A percentile compares a stretch with the other conserved stretches of the same genome.
These are phyloP conservation scores for Apiotrichum sp. DNA, from an alignment of 1,284 basidiomycete species.

Conservation along the genomic window DNA sequence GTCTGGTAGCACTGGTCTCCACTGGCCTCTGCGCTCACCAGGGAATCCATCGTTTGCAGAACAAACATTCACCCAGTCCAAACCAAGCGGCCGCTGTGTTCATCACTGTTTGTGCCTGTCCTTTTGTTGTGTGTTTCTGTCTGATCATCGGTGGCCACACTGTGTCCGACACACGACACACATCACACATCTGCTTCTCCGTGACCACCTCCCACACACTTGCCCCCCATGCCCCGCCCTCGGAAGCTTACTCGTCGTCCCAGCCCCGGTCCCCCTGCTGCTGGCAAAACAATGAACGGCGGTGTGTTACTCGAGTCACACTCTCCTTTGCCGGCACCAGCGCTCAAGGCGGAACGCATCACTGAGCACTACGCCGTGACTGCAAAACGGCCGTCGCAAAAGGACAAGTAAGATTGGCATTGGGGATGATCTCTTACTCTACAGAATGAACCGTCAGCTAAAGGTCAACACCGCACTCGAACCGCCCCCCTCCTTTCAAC, in stretches of 20 bases:
- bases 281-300: conserved; percentile 17
- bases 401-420: conserved; percentile 13
- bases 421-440: background rate
- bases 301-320: conserved; percentile 19
- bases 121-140: too few relatives aligned
- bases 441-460: conserved; percentile 13
- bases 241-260: background rate
- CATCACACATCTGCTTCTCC: too few relatives aligned
- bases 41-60: too few relatives aligned
- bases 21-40: too few relatives aligned
- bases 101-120: too few relatives aligned
- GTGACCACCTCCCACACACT: too few relatives aligned
- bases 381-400: conserved; percentile 15
- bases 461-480: conserved; percentile 6
- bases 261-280: background rate
- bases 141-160: too few relatives aligned
- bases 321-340: conserved; percentile 12
- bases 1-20: too few relatives aligned
- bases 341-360: conserved; percentile 21
- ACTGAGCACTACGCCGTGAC: conserved; percentile 23
- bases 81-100: too few relatives aligned
- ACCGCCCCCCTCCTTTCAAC: background rate
- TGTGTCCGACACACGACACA: too few relatives aligned
- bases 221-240: background rate
- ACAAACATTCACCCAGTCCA: too few relatives aligned